Base-by-base conservation (phyloP, 2,329 filamentous ascomycete genomes). In the Magnaporthiopsis rhizophila region DNA sequence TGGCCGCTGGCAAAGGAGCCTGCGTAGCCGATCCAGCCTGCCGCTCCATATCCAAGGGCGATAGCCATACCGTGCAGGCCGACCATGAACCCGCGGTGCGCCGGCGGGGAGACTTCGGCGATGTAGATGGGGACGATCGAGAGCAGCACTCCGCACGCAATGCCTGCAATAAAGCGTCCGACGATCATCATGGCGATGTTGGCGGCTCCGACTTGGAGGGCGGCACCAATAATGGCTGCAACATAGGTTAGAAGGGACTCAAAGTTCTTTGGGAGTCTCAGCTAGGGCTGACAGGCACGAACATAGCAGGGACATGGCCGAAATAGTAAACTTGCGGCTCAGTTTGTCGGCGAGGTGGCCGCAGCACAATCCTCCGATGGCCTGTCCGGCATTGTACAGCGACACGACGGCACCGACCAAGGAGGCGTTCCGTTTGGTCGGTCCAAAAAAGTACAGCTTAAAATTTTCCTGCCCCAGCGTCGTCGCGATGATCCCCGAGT, bases 1-100 rank as follows among this genome's bases (percentile, higher is more conserved):
- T 74, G 67, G 0, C 72, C 72, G 11, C 65, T 26, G 0, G 71
- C 71, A 63, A 72, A 77, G 0, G 71, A 70, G 11, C 76, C 72
- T 3, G 71, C 73, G 64, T 76, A 78, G 3, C 76, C 77, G 59
- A 79, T 73, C 76, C 76, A 79, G 61, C 74, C 75, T 1, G 75
- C 77, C 12, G 69, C 62, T 65, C 76, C 74, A 61, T 73, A 78
- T 5, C 77, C 78, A 8, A 75, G 64, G 0, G 74, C 70, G 32
- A 74, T 75, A 63, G 74, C 71, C 53, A 75, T 66, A 0, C 73
- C 75, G 18, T 66, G 58, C 32, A 67, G 56, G 28, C 62, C 62
- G 26, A 65, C 66, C 1, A 66, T 61, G 1, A 67, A 58, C 26
- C 64, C 66, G 24, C 66, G 64, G 45, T 59, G 58, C 6, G 28